Evolutionary conservation across 2,329 filamentous ascomycete genomes (phyloP).

Genomic region (Neopestalotiopsis sp.): DNA sequence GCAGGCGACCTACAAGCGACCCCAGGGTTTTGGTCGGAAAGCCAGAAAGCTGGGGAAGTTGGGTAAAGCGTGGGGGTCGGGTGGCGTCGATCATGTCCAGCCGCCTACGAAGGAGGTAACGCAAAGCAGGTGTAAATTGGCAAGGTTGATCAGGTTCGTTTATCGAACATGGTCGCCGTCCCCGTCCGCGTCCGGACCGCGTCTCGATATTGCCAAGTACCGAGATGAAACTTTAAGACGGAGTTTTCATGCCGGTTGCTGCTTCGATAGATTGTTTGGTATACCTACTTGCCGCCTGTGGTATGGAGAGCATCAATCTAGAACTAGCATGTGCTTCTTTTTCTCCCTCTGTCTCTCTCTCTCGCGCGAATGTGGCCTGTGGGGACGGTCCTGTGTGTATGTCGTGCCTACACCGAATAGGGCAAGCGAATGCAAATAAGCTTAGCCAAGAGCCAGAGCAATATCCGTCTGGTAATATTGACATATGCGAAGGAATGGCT

Average conservation of each 20-base stretch:
- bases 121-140: neutral
- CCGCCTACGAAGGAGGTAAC: neutral
- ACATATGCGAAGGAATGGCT: neutral
- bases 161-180: neutral
- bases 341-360: neutral
- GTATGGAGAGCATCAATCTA: neutral
- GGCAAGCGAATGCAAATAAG: constrained; percentile 4
- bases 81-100: constrained; percentile 2
- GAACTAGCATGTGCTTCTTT: neutral
- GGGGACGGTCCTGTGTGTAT: neutral
- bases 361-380: neutral
- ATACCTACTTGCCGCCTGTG: neutral
- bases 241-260: neutral
- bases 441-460: neutral
- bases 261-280: neutral
- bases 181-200: neutral
- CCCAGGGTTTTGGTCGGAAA: neutral
- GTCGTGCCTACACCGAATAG: neutral
- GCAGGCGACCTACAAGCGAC: neutral
- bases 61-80: constrained; percentile 6
- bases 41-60: constrained; percentile 8
- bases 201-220: neutral
- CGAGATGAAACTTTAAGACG: neutral
- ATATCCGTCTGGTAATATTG: neutral
- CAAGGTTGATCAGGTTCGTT: neutral